Base-by-base conservation (phyloP, 441 rosid species). In the Erysimum pusillum region DNA sequence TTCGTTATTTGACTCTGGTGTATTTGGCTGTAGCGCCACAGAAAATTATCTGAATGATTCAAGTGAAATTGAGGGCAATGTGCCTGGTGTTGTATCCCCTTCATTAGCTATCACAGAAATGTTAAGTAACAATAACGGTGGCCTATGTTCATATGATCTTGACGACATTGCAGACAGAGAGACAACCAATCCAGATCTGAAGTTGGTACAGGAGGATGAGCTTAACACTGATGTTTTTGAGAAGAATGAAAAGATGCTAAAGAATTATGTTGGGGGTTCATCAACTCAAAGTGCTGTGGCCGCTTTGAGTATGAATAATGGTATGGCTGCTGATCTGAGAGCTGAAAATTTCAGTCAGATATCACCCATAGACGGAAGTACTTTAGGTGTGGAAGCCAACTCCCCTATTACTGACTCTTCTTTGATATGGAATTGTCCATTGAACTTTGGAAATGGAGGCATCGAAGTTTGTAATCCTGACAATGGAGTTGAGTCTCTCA, bases 251-350 rank as follows among this genome's bases (percentile, higher is more conserved):
- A 78, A 63, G 51, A 73, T 46, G 51, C 66, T 70, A 51, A 62
- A 70, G 44, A 72, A 64, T 62, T 57, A 54, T 73, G 77, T 59
- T 38, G 54, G 54, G 57, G 75, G 25, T 53, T 71, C 57, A 54
- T 79, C 78, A 44, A 53, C 53, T 13, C 81, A 77, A 61, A 42
- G 69, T 51, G 71, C 14, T 10, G 66, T 68, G 28, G 82, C 63
- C 32, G 68, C 61, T 73, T 48, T 77, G 74, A 80, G 79, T 58
- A 84, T 66, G 84, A 83, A 78, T 67, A 71, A 62, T 73, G 76
- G 76, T 58, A 54, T 52, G 65, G 73, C 77, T 69, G 72, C 82
- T 65, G 88, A 78, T 80, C 63, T 42, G 57, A 84, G 73, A 73
- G 81, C 57, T 54, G 84, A 73, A 65, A 65, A 11, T 57, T 62